Evolutionary conservation across 1,139 yeast species (phyloP), one percentile per base, ranked within the genome.

Genomic region (Yamadazyma trypodendri): DNA sequence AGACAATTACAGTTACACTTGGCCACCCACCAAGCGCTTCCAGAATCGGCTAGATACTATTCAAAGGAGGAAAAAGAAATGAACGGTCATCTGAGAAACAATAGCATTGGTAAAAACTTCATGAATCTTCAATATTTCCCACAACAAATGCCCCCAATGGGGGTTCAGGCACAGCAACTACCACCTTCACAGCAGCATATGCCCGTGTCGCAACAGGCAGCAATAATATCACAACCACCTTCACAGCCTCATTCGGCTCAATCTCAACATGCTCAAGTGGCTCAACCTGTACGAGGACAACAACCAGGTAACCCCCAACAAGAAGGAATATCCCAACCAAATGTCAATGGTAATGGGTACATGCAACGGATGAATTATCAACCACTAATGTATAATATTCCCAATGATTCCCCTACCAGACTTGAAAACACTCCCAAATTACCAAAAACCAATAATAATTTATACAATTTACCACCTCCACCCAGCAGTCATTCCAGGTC

Each of bases 1-100:
- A 74, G 92, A 55, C 92, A 84, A 54, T 63, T 84, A 44, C 92
- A 84, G 55, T 62, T 84, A 48, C 90, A 84, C 59, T 69, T 84
- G 53, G 81, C 87, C 5, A 80, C 81, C 35, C 87, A 83, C 56
- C 80, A 78, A 46, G 72, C 76, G 18, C 66, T 84, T 36, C 94
- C 94, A 0, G 80, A 75, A 42, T 58, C 75, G 12, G 65, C 58
- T 39, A 59, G 56, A 37, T 56, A 60, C 40, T 54, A 54, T 44
- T 44, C 50, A 22, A 57, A 58, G 37, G 62, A 58, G 23, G 50
- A 47, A 24, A 45, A 50, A 27, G 29, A 37, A 27, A 39, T 13
- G 40, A 28, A 28, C 12, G 36, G 51, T 14, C 45, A 43, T 21
- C 41, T 36, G 41, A 39, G 47, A 40, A 42, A 31, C 24, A 42